phyloP scores from a whole-genome alignment of 495 filamentous ascomycete genomes.

The Aspergillus cristatus region DNA sequence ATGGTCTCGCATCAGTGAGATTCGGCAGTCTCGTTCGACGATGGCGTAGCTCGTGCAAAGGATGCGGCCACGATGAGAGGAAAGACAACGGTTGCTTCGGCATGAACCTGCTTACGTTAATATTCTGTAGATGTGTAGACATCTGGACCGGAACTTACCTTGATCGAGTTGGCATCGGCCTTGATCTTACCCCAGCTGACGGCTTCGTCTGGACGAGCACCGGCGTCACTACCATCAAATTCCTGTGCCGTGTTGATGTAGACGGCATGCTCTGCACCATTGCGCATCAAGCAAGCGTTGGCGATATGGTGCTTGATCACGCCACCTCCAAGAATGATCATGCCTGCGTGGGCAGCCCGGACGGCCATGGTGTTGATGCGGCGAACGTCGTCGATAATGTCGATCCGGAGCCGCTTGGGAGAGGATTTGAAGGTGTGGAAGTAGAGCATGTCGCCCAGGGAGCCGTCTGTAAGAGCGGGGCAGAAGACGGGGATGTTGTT shows the following conservation, averaged over 20 bases:
- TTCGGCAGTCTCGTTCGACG: slow-evolving; percentile 1
- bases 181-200: slow-evolving; percentile 99
- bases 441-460: slow-evolving; percentile 92
- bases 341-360: slow-evolving; percentile 71
- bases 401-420: slow-evolving; percentile 66
- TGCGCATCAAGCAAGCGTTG: slow-evolving; percentile 93
- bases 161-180: slow-evolving; percentile 71
- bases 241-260: slow-evolving; percentile 96
- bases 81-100: slow-evolving; percentile 86
- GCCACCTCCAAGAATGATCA: slow-evolving; percentile 90
- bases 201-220: slow-evolving; percentile 90
- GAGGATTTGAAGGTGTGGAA: slow-evolving; percentile 88
- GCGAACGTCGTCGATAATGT: slow-evolving; percentile 85
- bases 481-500: slow-evolving; percentile 96
- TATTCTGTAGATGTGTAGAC: slow-evolving; percentile 21
- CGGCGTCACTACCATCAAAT: slow-evolving; percentile 95
- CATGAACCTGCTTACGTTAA: slow-evolving; percentile 71
- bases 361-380: slow-evolving; percentile 84
- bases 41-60: slow-evolving; percentile 49
- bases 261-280: slow-evolving; percentile 91
- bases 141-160: slow-evolving; percentile 40
- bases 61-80: slow-evolving; percentile 92
- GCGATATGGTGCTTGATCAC: slow-evolving; percentile 96
- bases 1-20: too few species aligned
- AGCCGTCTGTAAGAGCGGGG: slow-evolving; percentile 90